Base-by-base conservation (phyloP, 2,329 filamentous ascomycete species). In the Phialophora expanda region DNA sequence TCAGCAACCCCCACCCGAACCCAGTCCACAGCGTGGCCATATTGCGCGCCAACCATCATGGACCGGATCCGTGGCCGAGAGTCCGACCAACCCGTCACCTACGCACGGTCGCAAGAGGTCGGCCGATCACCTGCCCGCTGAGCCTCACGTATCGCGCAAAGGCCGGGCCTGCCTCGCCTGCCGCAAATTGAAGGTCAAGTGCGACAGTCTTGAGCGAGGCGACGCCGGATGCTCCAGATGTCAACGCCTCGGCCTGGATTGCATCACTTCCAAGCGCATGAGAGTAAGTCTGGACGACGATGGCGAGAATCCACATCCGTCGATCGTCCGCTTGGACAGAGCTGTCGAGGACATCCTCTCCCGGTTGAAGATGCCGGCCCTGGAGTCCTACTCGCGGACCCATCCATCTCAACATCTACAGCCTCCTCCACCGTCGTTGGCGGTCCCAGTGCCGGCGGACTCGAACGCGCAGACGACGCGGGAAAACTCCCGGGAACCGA, bases 101-200 rank as follows among this genome's bases (percentile, higher is more conserved):
- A 20, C 46, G n/a, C 66, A 70, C 46, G 51, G 55, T 34, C 65
- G 65, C 56, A 70, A 70, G 56, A 61, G 69, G 46, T 69, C 66
- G 5, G 67, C 65, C 56, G 69, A 70, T 63, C 66, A 70, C 41
- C 54, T 70, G 22, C 58, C 69, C 14, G 4, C 60, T 5, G 67
- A 72, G 20, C 64, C 65, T 12, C 71, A 69, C 30, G 64, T 68
- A 22, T 68, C 71, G 28, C 68, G 70, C 46, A 72, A 72, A 65
- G 71, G 71, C 17, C 66, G 71, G 22, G 71, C 71, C 26, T 72
- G 71, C 66, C 62, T 72, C 11, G 66, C 71, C 3, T 72, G 71
- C 54, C 68, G 71, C 41, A 72, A 72, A 53, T 59, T 72, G 24
- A 72, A 71, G 48, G 70, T 72, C 48, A 72, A 72, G 62, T 72